Base-by-base conservation (phyloP, 257 asterid species). In the Solanum clarkiae region DNA sequence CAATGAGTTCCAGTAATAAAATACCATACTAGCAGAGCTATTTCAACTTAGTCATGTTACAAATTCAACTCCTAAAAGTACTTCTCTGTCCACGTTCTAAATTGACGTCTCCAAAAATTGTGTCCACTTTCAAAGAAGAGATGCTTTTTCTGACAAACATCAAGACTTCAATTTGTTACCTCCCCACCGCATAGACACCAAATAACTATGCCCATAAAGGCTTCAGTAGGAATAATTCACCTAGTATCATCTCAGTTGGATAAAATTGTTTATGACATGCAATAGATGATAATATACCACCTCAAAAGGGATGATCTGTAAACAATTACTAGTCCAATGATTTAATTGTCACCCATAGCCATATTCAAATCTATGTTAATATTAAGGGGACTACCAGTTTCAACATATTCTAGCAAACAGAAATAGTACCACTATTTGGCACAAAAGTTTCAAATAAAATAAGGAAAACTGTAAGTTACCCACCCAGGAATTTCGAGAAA, bases 401-500 rank as follows among this genome's bases (percentile, higher is more conserved):
- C 82, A 53, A 79, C 65, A 79, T 47, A 79, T 51, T 26, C 49
- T 79, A 16, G 29, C 47, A 53, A 53, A 53, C 65, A 51, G 26
- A 29, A 53, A 26, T 16, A 44, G 47, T 26, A 79, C 45, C 2
- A 51, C 65, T 77, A 77, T 77, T 42, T 51, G 82, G 45, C 47
- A 53, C 16, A 29, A 24, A 77, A 77, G 65, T 77, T 53, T 77
- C 63, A 15, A 26, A 47, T 26, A 77, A 15, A 77, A 26, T 77
- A 77, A 15, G 63, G 82, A 77, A 77, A 77, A 17, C 1, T 3
- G 3, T 9, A 87, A 83, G 49, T 10, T 59, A 65, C 89, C 47
- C 87, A 91, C 94, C 92, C 94, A 14, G 98, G 99, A 87, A 96
- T 93, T 86, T 92, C 95, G 80, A 96, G 81, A 89, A 96, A 96